These are phyloP conservation scores for Lithospermum erythrorhizon DNA, from an alignment of 257 asterid species.

Conservation along the genomic window DNA sequence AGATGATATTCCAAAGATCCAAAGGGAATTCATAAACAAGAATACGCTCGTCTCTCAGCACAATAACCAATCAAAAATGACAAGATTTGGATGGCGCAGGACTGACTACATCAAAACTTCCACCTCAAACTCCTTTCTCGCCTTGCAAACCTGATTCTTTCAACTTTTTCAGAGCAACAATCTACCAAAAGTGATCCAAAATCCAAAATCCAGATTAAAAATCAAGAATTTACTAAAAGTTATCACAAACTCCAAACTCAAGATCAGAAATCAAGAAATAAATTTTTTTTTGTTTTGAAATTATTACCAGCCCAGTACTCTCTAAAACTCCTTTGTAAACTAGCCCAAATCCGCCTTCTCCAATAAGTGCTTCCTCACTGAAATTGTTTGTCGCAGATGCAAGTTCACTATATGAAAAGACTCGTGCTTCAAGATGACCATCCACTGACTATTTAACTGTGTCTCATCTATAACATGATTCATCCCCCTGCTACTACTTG, in stretches of 20 bases:
- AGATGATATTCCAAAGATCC: constrained; percentile 40
- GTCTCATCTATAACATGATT: background rate
- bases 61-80: constrained; percentile 21
- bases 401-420: constrained; percentile 30
- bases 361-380: constrained; percentile 21
- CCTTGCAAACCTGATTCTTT: constrained; percentile 23
- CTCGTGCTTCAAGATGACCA: background rate
- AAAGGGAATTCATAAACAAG: constrained; percentile 36
- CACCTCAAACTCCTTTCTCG: constrained; percentile 18
- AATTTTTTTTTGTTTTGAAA: too few relatives aligned
- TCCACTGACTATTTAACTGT: too few relatives aligned
- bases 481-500: constrained; percentile 7
- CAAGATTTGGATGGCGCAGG: constrained; percentile 20
- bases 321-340: constrained; percentile 29
- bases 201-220: too few relatives aligned
- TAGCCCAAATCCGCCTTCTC: constrained; percentile 46
- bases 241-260: too few relatives aligned
- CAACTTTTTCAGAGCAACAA: constrained; percentile 19
- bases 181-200: constrained; percentile 1
- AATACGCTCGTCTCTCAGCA: constrained; percentile 22
- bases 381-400: constrained; percentile 30
- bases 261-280: too few relatives aligned
- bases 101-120: constrained; percentile 22
- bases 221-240: too few relatives aligned
- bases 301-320: constrained; percentile 26